Percentiles rank a stretch among this genome's conserved stretches.
Evolutionary conservation across 345 rosid species (phyloP).

Genomic region (thale cress (Arabidopsis thaliana)): TAIR10.1 NC_003071.7:15305001-15305500

Average conservation of each 20-base stretch:
- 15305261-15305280: slow-evolving; percentile 56
- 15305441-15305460: slow-evolving; percentile 64
- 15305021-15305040: slow-evolving; percentile 53
- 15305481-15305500: slow-evolving; percentile 35
- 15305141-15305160: slow-evolving; percentile 57
- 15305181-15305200: slow-evolving; percentile 65
- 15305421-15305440: slow-evolving; percentile 65
- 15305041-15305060: slow-evolving; percentile 52
- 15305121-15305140: slow-evolving; percentile 62
- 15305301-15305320: slow-evolving; percentile 57
- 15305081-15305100: slow-evolving; percentile 55
- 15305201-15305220: slow-evolving; percentile 62
- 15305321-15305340: slow-evolving; percentile 58
- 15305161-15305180: slow-evolving; percentile 65
- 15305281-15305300: slow-evolving; percentile 64
- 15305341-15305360: slow-evolving; percentile 30
- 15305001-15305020: slow-evolving; percentile 96
- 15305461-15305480: slow-evolving; percentile 46
- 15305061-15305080: slow-evolving; percentile 54
- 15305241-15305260: slow-evolving; percentile 66
- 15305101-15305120: slow-evolving; percentile 64
- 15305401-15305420: slow-evolving; percentile 64
- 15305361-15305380: slow-evolving; percentile 11
- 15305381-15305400: slow-evolving; percentile 12
- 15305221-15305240: slow-evolving; percentile 55